Percentiles rank a stretch among this genome's conserved stretches.
phyloP scores from a whole-genome alignment of 306 rosid genomes.

The Fragaria nilgerrensis region DNA sequence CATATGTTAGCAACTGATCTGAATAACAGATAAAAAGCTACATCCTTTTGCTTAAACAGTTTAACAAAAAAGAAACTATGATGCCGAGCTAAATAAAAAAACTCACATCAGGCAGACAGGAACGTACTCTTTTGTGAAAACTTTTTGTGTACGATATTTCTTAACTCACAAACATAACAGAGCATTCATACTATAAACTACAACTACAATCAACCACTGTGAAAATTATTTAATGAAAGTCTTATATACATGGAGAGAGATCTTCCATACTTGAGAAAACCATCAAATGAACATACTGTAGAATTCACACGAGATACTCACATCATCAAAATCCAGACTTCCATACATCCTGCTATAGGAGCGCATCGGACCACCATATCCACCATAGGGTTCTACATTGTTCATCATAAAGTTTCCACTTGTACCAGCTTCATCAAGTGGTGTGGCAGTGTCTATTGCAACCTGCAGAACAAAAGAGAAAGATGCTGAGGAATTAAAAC shows the following conservation, averaged over 20 bases:
- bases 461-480: slow-evolving; percentile 25
- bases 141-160: neutral
- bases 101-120: neutral
- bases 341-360: slow-evolving; percentile 93
- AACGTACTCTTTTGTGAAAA: neutral
- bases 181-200: neutral
- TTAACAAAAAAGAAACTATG: neutral
- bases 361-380: slow-evolving; percentile 84
- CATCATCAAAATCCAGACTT: slow-evolving; percentile 84
- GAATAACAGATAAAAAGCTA: too few species aligned
- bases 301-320: slow-evolving; percentile 37
- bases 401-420: slow-evolving; percentile 64
- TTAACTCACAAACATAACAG: neutral
- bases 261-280: neutral
- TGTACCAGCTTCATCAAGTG: slow-evolving; percentile 82
- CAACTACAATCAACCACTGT: neutral
- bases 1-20: neutral
- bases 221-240: neutral
- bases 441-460: slow-evolving; percentile 81
- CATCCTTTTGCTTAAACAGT: neutral
- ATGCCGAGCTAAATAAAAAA: neutral
- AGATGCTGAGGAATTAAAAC: neutral
- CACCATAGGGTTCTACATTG: slow-evolving; percentile 57
- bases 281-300: neutral
- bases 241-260: neutral